Percentiles rank a stretch among this genome's conserved stretches.
Conservation (phyloP, 2,329 filamentous ascomycete species). For the Exophiala mesophila region DNA sequence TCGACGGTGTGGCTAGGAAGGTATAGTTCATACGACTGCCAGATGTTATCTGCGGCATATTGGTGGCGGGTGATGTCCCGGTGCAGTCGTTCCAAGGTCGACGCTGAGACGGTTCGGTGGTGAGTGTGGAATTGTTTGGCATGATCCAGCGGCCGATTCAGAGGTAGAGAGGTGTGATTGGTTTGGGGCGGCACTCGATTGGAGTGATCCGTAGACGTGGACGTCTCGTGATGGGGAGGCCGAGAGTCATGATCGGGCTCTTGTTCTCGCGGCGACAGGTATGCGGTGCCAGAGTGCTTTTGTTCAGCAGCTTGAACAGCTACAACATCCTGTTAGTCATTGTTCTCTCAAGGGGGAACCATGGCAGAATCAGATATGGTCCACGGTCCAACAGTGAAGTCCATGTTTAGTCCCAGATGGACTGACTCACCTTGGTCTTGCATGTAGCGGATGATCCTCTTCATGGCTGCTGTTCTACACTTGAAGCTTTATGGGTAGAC, state of each 20-base stretch:
- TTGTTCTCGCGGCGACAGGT: conserved; percentile 16
- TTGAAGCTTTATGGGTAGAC: too few relatives aligned
- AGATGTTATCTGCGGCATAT: conserved; percentile 25
- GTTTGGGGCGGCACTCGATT: not conserved
- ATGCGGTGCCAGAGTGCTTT: conserved; percentile 16
- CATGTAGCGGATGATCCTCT: conserved; percentile 22
- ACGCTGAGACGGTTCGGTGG: conserved; percentile 4
- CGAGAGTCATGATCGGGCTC: conserved; percentile 18
- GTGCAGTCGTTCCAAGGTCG: conserved; percentile 9
- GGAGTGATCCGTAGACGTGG: conserved; percentile 3
- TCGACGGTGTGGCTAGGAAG: conserved; percentile 11
- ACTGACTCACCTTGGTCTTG: conserved; percentile 22
- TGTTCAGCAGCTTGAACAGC: conserved; percentile 19
- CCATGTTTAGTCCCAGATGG: not conserved
- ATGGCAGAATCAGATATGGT: not conserved
- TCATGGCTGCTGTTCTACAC: too few relatives aligned
- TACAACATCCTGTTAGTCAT: not conserved
- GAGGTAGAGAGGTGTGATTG: conserved; percentile 3
- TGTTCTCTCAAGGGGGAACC: not conserved
- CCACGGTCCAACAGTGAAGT: not conserved
- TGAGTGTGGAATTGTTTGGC: conserved; percentile 3
- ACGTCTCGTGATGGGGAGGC: conserved; percentile 4
- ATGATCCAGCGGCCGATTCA: conserved; percentile 7
- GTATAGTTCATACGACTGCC: conserved; percentile 26
- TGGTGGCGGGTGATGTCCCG: conserved; percentile 21